Evolutionary conservation across 164 flowering plant species (phyloP).

Genomic region (Macadamia integrifolia): DNA sequence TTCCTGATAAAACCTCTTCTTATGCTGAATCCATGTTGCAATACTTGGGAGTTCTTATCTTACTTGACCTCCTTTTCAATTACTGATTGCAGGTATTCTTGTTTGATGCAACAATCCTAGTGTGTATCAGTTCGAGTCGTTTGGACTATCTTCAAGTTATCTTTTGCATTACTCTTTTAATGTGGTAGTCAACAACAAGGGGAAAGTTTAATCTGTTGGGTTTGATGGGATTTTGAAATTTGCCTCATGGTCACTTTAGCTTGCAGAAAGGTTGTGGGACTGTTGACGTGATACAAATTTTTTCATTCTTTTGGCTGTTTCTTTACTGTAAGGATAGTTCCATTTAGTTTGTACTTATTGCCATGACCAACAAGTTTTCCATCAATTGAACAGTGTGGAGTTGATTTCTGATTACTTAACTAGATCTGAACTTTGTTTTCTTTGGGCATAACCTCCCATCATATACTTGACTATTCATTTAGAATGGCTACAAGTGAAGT

Average conservation of each 20-base stretch:
- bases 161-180: not conserved
- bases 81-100: not conserved
- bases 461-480: not conserved
- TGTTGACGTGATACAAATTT: not conserved
- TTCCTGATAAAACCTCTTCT: not conserved
- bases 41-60: not conserved
- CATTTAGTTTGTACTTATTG: too few relatives aligned
- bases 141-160: not conserved
- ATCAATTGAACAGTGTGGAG: not conserved
- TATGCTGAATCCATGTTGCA: not conserved
- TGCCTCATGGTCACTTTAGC: too few relatives aligned
- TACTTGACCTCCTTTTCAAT: not conserved
- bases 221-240: not conserved
- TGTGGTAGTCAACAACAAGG: not conserved
- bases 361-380: too few relatives aligned
- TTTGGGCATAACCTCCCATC: not conserved
- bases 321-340: not conserved
- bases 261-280: not conserved
- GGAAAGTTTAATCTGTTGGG: not conserved
- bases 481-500: constrained; percentile 19
- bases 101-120: not conserved
- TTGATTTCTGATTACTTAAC: not conserved
- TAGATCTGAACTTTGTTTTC: not conserved
- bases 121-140: not conserved
- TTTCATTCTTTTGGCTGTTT: not conserved